Percentiles rank a stretch among this genome's conserved stretches.
These are phyloP conservation scores for Leccinellum luteum DNA, from an alignment of 768 basidiomycete species.

Conservation along the genomic window DNA sequence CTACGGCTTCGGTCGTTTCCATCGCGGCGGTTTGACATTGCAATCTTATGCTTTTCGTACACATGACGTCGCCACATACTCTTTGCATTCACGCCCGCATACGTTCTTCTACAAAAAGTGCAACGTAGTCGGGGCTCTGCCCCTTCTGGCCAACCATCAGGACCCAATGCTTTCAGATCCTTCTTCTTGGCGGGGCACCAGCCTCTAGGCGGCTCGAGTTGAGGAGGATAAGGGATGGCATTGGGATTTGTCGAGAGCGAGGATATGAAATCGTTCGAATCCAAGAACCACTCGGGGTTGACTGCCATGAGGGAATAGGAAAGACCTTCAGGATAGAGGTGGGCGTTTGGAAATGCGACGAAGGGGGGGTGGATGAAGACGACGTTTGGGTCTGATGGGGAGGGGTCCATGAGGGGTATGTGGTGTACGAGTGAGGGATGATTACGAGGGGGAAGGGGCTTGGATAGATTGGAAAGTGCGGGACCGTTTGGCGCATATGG, in stretches of 20 bases:
- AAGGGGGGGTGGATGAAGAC: slow-evolving; percentile 79
- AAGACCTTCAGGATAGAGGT: slow-evolving; percentile 62
- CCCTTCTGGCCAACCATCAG: slow-evolving; percentile 75
- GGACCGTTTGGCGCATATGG: slow-evolving; percentile 52
- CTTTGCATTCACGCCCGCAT: slow-evolving; percentile 85
- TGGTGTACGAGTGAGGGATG: slow-evolving; percentile 40
- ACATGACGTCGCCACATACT: slow-evolving; percentile 91
- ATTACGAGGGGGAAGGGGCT: slow-evolving; percentile 29
- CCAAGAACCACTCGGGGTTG: slow-evolving; percentile 79
- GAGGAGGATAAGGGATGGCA: slow-evolving; percentile 69
- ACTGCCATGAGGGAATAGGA: slow-evolving; percentile 70
- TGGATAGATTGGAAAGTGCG: slow-evolving; percentile 20
- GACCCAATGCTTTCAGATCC: slow-evolving; percentile 64
- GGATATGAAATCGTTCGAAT: slow-evolving; percentile 60
- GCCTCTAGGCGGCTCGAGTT: slow-evolving; percentile 79
- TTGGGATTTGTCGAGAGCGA: slow-evolving; percentile 42
- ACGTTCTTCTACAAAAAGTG: slow-evolving; percentile 81
- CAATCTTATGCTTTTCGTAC: slow-evolving; percentile 87
- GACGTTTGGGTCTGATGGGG: slow-evolving; percentile 59
- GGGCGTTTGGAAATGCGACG: slow-evolving; percentile 58
- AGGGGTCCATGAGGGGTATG: slow-evolving; percentile 63
- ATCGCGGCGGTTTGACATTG: slow-evolving; percentile 84
- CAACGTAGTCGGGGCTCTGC: slow-evolving; percentile 78
- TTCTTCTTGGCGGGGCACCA: slow-evolving; percentile 89
- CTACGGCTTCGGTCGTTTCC: slow-evolving; percentile 57